phyloP scores from a whole-genome alignment of 2,329 filamentous ascomycete genomes.

The Trichoderma sp. region DNA sequence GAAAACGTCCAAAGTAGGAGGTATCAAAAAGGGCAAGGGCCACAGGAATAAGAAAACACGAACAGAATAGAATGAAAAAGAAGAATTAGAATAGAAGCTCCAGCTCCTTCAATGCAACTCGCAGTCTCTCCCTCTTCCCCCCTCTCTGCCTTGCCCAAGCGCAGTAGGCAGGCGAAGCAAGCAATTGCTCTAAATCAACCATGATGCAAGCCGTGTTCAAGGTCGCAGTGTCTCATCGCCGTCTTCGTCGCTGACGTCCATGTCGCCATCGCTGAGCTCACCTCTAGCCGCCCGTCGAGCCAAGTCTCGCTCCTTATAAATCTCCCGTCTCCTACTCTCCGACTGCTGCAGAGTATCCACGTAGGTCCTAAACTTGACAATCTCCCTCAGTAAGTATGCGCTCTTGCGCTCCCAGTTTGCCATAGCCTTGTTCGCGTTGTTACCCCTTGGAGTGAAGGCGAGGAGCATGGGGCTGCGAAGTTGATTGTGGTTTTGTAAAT shows the following conservation, averaged over 20 bases:
- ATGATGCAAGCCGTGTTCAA: slow-evolving; percentile 21
- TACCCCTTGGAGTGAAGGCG: slow-evolving; percentile 80
- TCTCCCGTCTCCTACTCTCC: slow-evolving; percentile 63
- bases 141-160: background rate
- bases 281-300: slow-evolving; percentile 49
- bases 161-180: background rate
- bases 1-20: slow-evolving; percentile 1
- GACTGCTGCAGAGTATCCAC: slow-evolving; percentile 79
- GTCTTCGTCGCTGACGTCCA: slow-evolving; percentile 35
- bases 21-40: background rate
- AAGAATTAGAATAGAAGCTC: background rate
- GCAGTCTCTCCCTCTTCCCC: background rate
- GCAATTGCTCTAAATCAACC: background rate
- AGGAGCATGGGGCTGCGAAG: slow-evolving; percentile 82
- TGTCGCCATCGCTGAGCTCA: slow-evolving; percentile 42
- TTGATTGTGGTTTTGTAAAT: slow-evolving; percentile 83
- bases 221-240: slow-evolving; percentile 36
- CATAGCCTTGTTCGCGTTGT: slow-evolving; percentile 81
- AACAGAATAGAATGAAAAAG: background rate
- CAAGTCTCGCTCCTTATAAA: slow-evolving; percentile 60
- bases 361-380: slow-evolving; percentile 95
- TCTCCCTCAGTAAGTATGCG: slow-evolving; percentile 84
- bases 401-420: slow-evolving; percentile 97
- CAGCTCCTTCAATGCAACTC: background rate
- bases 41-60: background rate